Evolutionary conservation across 225 moss, liverwort and hornwort species (phyloP), one percentile per base, ranked within the genome.

Genomic region (Straminergon stramineum): DNA sequence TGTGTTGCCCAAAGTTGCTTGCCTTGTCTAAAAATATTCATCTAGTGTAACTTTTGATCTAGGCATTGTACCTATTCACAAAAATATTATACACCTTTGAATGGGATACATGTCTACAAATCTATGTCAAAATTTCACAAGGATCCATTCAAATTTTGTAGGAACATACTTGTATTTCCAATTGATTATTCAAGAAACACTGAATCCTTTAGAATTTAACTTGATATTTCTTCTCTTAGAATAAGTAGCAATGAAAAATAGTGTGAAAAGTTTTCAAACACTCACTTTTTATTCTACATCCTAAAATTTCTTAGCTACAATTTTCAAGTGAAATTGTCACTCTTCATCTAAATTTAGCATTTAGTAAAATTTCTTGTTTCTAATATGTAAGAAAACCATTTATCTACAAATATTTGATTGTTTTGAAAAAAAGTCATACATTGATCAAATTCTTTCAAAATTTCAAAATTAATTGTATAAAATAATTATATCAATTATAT

Each of bases 151-250:
- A 74, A 74, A 28, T 6, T 74, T 45, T 75, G 18, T 75, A 48
- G 1, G 4, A 75, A 48, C 0, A 0, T 11, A 45, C 6, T 2
- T 28, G 28, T 45, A 45, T 45, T 17, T 74, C 5, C 17, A 74
- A 45, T 17, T 45, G 17, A 28, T 74, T 74, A 2, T 45, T 74
- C 10, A 28, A 45, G 1, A 0, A 28, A 10, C 17, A 17, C 28
- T 26, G 28, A 5, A 45, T 74, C 4, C 4, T 31, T 11, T 18
- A 48, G 6, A 48, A 48, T 18, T 75, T 4, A 30, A 48, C 3
- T 75, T 2, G 1, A 30, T 48, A 1, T 15, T 48, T 75, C 11
- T 74, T 75, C 2, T 48, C 4, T 30, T 0, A 18, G 1, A 30
- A 17, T 17, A 76, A 34, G 5, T 76, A 76, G 13, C 52, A 76